These are phyloP conservation scores for Pulicaria dysenterica DNA, from an alignment of 129 eudicot species.

Conservation along the genomic window DNA sequence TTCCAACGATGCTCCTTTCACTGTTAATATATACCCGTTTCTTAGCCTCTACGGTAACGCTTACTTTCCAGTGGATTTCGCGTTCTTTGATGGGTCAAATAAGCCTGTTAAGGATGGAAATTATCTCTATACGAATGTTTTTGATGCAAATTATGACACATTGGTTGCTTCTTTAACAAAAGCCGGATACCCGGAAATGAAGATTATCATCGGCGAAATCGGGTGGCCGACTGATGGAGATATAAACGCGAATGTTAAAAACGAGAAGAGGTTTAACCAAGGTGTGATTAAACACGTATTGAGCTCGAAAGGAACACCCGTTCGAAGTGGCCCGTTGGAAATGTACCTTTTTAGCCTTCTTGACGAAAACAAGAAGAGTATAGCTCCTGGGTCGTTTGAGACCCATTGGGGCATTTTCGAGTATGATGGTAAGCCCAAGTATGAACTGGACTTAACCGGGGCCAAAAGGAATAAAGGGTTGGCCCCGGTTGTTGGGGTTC, in stretches of 20 bases:
- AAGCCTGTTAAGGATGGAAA: conserved; percentile 57
- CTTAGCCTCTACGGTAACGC: conserved; percentile 66
- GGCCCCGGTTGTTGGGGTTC: conserved; percentile 58
- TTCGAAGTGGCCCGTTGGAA: conserved; percentile 56
- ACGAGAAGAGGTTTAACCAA: conserved; percentile 71
- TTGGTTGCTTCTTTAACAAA: conserved; percentile 65
- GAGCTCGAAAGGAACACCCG: conserved; percentile 74
- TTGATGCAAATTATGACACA: conserved; percentile 89
- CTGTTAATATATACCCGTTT: conserved; percentile 89
- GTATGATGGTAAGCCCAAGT: conserved; percentile 85
- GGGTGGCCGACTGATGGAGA: conserved; percentile 99
- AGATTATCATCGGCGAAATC: conserved; percentile 74
- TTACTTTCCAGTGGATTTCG: conserved; percentile 72
- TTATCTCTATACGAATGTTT: conserved; percentile 64
- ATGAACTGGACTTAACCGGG: conserved; percentile 64
- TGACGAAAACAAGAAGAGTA: conserved; percentile 74
- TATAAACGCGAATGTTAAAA: conserved; percentile 52
- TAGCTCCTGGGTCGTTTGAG: conserved; percentile 86
- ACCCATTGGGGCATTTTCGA: conserved; percentile 96
- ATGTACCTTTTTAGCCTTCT: conserved; percentile 74
- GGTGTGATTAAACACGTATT: conserved; percentile 58
- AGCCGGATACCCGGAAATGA: conserved; percentile 81
- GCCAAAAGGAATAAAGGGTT: conserved; percentile 40
- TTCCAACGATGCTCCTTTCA: conserved; percentile 76
- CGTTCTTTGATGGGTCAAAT: conserved; percentile 74